A percentile compares a stretch with the other conserved stretches of the same genome.
Conservation (phyloP, 2,329 filamentous ascomycete species). For the Fusarium papillatum region DNA sequence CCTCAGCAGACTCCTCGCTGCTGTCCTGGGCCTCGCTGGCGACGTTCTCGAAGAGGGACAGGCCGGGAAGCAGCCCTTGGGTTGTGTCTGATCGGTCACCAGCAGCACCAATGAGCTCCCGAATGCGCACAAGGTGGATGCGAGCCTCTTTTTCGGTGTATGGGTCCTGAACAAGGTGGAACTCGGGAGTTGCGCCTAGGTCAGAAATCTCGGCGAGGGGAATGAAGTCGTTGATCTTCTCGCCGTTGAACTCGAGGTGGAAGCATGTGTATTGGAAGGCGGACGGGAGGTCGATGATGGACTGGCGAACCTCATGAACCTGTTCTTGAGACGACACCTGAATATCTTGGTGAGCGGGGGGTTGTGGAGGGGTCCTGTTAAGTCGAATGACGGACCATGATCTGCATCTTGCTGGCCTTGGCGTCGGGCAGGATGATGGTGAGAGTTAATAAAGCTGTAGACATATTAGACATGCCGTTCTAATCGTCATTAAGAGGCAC, state of each 20-base stretch:
- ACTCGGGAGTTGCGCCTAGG: constrained; percentile 81
- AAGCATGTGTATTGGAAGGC: constrained; percentile 99
- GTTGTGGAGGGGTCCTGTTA: constrained; percentile 9
- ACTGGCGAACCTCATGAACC: constrained; percentile 96
- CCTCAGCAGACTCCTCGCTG: constrained; percentile 39
- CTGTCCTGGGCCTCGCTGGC: constrained; percentile 61
- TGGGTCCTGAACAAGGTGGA: constrained; percentile 90
- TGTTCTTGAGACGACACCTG: constrained; percentile 95
- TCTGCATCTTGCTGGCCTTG: constrained; percentile 79
- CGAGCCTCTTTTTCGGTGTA: constrained; percentile 99
- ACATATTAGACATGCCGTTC: constrained; percentile 25
- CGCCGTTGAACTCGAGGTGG: constrained; percentile 91
- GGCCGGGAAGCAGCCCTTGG: constrained; percentile 86
- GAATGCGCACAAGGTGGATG: constrained; percentile 91
- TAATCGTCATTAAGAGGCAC: constrained; percentile 8
- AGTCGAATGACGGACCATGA: constrained; percentile 75
- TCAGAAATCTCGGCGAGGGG: constrained; percentile 91
- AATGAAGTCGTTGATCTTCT: constrained; percentile 95
- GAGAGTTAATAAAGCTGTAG: constrained; percentile 69
- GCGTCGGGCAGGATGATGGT: constrained; percentile 87
- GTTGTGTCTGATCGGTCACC: constrained; percentile 90
- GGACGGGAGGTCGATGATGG: constrained; percentile 91
- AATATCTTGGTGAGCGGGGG: constrained; percentile 29
- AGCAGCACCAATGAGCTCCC: constrained; percentile 93
- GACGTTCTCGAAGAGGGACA: constrained; percentile 89